These are phyloP conservation scores for Apiospora sp. DNA, from an alignment of 2,329 filamentous ascomycete genomes.

Conservation along the genomic window DNA sequence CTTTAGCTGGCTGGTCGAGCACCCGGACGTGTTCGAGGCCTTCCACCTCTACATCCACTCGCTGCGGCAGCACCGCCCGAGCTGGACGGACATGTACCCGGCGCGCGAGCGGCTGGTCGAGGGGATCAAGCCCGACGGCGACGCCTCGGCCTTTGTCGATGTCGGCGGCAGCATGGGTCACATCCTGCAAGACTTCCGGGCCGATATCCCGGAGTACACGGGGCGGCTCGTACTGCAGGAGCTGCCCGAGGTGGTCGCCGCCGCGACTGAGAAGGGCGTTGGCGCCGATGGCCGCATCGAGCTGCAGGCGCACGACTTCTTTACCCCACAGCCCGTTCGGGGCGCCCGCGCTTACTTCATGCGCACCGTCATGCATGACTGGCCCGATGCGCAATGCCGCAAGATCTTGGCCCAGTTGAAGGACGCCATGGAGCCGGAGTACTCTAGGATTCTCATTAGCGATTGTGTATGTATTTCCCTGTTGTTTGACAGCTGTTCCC, in stretches of 20 bases:
- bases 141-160: conserved; percentile 29
- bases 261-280: conserved; percentile 8
- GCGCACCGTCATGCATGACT: conserved; percentile 49
- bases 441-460: conserved; percentile 51
- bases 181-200: conserved; percentile 27
- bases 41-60: conserved; percentile 32
- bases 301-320: conserved; percentile 23
- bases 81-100: conserved; percentile 30
- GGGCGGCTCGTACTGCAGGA: conserved; percentile 9
- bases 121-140: background rate
- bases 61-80: conserved; percentile 24
- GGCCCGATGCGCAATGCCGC: conserved; percentile 43
- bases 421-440: conserved; percentile 61
- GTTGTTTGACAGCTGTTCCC: background rate
- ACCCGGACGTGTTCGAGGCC: conserved; percentile 31
- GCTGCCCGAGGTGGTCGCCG: background rate
- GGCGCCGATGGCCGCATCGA: conserved; percentile 9
- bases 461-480: conserved; percentile 2
- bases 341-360: conserved; percentile 44
- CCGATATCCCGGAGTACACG: background rate
- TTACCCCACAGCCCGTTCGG: conserved; percentile 16
- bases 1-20: conserved; percentile 30
- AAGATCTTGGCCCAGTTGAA: conserved; percentile 48
- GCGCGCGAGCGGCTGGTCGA: conserved; percentile 40
- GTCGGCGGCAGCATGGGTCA: conserved; percentile 33